These are phyloP conservation scores for Houttuynia cordata DNA, from an alignment of 164 flowering plant species.

Conservation along the genomic window DNA sequence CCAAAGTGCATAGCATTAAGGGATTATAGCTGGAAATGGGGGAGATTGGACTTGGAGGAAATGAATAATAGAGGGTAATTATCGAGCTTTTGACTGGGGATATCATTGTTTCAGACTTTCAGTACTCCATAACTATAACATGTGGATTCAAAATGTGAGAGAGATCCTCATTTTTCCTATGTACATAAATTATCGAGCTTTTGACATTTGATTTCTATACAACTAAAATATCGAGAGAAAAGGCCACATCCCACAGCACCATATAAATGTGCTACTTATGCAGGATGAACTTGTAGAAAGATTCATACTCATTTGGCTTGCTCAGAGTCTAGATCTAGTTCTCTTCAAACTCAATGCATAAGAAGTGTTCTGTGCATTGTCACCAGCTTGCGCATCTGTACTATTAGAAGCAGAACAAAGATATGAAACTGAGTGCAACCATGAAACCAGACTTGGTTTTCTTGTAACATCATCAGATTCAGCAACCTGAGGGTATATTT, in stretches of 20 bases:
- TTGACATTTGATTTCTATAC: too few species aligned
- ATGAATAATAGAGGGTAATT: too few species aligned
- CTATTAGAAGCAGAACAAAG: conserved; percentile 28
- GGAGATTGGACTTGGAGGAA: too few species aligned
- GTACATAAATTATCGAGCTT: too few species aligned
- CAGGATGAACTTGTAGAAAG: neutral
- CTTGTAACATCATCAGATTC: conserved; percentile 88
- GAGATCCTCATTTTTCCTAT: too few species aligned
- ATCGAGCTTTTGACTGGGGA: too few species aligned
- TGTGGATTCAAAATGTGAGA: too few species aligned
- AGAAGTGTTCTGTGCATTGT: neutral
- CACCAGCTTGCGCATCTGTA: neutral
- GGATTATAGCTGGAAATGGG: too few species aligned
- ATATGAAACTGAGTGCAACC: conserved; percentile 87
- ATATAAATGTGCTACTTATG: neutral
- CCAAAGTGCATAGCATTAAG: too few species aligned
- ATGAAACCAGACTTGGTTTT: conserved; percentile 78
- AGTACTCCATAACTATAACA: too few species aligned
- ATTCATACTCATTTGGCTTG: neutral
- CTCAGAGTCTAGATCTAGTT: neutral
- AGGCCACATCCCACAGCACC: neutral
- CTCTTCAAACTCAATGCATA: neutral
- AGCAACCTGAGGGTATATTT: conserved; percentile 61
- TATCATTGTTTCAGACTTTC: too few species aligned
- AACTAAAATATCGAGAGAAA: too few species aligned